Conservation (phyloP, 2,329 filamentous ascomycete genomes). For the Aspergillus fumigatiaffinis region DNA sequence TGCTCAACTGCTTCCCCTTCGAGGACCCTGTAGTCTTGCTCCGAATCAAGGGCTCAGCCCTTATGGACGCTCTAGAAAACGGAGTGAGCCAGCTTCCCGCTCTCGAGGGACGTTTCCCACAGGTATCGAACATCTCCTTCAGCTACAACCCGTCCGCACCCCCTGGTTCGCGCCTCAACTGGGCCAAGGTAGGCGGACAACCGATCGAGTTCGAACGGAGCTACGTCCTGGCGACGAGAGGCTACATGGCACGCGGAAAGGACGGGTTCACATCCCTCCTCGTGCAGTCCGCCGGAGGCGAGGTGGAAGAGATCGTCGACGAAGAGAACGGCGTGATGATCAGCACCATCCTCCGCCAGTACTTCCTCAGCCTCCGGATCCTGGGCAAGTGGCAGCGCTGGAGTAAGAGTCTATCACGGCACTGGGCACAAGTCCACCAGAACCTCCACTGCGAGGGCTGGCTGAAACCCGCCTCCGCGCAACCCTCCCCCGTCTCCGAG, state of each 20-base stretch:
- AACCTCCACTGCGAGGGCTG: slow-evolving; percentile 54
- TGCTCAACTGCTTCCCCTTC: slow-evolving; percentile 88
- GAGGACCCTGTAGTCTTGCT: slow-evolving; percentile 84
- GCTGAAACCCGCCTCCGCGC: slow-evolving; percentile 40
- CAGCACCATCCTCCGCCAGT: slow-evolving; percentile 80
- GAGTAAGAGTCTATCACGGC: slow-evolving; percentile 56
- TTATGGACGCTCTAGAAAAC: slow-evolving; percentile 80
- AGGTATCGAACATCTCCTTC: slow-evolving; percentile 79
- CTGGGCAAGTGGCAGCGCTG: slow-evolving; percentile 75
- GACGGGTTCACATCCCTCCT: slow-evolving; percentile 77
- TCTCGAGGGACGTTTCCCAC: slow-evolving; percentile 77
- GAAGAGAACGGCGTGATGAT: slow-evolving; percentile 87
- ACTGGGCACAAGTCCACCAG: slow-evolving; percentile 65
- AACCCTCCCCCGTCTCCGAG: slow-evolving; percentile 24
- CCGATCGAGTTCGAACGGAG: slow-evolving; percentile 59
- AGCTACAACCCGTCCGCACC: slow-evolving; percentile 63
- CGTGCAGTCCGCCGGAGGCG: slow-evolving; percentile 70
- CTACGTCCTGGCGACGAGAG: slow-evolving; percentile 74
- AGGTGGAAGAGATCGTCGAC: slow-evolving; percentile 71
- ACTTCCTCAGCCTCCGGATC: slow-evolving; percentile 82
- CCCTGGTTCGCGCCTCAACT: slow-evolving; percentile 60
- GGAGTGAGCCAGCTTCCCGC: slow-evolving; percentile 76
- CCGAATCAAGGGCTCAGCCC: slow-evolving; percentile 64
- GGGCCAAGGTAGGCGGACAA: slow-evolving; percentile 57
- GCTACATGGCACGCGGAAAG: slow-evolving; percentile 86